Conservation (phyloP, 768 basidiomycete genomes). For the Tremella yokohamensis region DNA sequence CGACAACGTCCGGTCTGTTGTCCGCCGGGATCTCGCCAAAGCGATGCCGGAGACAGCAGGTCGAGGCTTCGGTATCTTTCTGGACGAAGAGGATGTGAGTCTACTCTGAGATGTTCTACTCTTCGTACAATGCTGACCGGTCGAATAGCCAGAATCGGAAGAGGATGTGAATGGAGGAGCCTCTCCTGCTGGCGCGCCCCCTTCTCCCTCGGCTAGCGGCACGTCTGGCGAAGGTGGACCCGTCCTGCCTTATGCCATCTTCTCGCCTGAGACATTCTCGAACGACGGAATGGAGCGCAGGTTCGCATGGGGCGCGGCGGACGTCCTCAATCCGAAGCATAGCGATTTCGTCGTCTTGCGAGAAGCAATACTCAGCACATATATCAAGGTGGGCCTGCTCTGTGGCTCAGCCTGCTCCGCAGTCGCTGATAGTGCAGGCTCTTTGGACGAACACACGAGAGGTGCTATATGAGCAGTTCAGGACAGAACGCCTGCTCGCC, state of each 20-base stretch:
- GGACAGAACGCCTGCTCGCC: slow-evolving; percentile 37
- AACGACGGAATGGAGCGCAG: slow-evolving; percentile 61
- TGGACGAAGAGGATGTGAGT: slow-evolving; percentile 18
- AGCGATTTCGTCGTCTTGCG: slow-evolving; percentile 83
- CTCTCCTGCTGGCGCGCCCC: slow-evolving; percentile 1
- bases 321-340: slow-evolving; percentile 78
- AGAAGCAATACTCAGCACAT: slow-evolving; percentile 76
- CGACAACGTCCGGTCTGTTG: slow-evolving; percentile 11
- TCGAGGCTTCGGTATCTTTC: slow-evolving; percentile 34
- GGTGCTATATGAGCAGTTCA: slow-evolving; percentile 57
- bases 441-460: slow-evolving; percentile 80
- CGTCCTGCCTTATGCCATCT: slow-evolving; percentile 18
- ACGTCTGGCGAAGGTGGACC: background rate
- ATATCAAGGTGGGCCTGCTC: slow-evolving; percentile 71
- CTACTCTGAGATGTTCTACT: background rate
- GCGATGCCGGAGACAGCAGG: slow-evolving; percentile 17
- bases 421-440: slow-evolving; percentile 55
- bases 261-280: slow-evolving; percentile 10
- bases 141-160: background rate
- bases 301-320: slow-evolving; percentile 84
- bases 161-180: slow-evolving; percentile 1
- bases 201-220: slow-evolving; percentile 6
- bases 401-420: slow-evolving; percentile 3
- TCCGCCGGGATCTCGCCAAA: slow-evolving; percentile 23
- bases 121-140: background rate